Conservation (phyloP, 306 rosid genomes). For the Amphicarpaea edgeworthii region DNA sequence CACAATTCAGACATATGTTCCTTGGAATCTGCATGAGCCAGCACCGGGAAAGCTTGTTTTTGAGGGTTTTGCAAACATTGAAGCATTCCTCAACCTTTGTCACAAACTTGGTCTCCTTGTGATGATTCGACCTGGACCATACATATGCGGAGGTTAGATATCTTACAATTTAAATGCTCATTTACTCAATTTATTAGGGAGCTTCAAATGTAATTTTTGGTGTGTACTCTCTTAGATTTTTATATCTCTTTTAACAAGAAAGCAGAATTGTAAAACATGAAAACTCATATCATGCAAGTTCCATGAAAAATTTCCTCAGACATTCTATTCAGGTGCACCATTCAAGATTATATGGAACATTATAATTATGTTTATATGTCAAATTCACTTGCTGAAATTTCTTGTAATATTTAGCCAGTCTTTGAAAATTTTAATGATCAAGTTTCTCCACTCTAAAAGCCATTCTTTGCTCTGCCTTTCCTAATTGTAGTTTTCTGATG, state of each 20-base stretch:
- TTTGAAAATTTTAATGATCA: conserved; percentile 5
- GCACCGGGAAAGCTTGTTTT: conserved; percentile 69
- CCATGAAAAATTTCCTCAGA: neutral
- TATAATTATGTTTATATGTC: conserved; percentile 1
- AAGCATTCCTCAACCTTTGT: conserved; percentile 77
- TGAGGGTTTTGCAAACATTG: conserved; percentile 81
- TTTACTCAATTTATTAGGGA: conserved; percentile 2
- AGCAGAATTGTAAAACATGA: conserved; percentile 7
- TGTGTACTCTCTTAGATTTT: conserved; percentile 5
- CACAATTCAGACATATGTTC: conserved; percentile 88
- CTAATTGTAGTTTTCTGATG: neutral
- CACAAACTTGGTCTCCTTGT: conserved; percentile 79
- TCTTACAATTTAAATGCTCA: conserved; percentile 32
- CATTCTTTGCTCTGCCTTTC: neutral
- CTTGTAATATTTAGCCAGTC: neutral
- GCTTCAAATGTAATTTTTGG: conserved; percentile 30
- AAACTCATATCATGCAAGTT: conserved; percentile 8
- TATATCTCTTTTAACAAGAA: conserved; percentile 10
- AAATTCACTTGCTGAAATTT: conserved; percentile 27
- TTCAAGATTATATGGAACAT: conserved; percentile 3
- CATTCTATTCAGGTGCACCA: neutral
- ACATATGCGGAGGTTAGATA: conserved; percentile 82
- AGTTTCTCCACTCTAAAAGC: conserved; percentile 23
- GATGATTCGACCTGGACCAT: conserved; percentile 94
- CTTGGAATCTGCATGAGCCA: conserved; percentile 97